Percentiles rank a stretch among this genome's conserved stretches.
Conservation (phyloP, 2,329 filamentous ascomycete genomes). For the Nemania sp. region DNA sequence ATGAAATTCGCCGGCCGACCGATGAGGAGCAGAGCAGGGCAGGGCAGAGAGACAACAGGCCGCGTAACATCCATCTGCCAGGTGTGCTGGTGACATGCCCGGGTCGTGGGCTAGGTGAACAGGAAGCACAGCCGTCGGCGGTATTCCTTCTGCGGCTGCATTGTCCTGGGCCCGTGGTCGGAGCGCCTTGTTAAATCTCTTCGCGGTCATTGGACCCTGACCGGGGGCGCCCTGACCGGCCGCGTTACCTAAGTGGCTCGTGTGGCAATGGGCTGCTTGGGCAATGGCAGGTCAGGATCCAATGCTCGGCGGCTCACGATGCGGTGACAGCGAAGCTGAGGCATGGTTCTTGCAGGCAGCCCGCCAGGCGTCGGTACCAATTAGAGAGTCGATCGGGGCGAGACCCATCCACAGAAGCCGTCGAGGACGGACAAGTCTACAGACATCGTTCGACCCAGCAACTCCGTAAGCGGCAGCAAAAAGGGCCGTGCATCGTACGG, state of each 20-base stretch:
- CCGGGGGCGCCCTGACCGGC: not conserved
- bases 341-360: conserved; percentile 14
- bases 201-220: conserved; percentile 1
- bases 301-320: conserved; percentile 16
- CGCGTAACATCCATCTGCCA: conserved; percentile 2
- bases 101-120: conserved; percentile 1
- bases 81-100: conserved; percentile 1
- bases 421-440: not conserved
- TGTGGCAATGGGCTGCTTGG: not conserved
- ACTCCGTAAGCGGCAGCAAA: conserved; percentile 22
- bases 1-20: not conserved
- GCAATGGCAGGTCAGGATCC: not conserved
- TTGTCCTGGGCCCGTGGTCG: conserved; percentile 13
- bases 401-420: not conserved
- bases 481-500: not conserved
- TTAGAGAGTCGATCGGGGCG: not conserved
- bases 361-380: conserved; percentile 16
- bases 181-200: conserved; percentile 3
- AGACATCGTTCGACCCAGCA: conserved; percentile 14
- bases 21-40: not conserved
- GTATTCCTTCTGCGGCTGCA: conserved; percentile 13
- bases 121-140: conserved; percentile 15
- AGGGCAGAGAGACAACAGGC: not conserved
- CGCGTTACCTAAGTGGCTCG: conserved; percentile 12
- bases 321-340: conserved; percentile 22